A percentile compares a stretch with the other conserved stretches of the same genome.
Conservation (phyloP, 2,329 filamentous ascomycete species). For the Ophiostoma sp. region DNA sequence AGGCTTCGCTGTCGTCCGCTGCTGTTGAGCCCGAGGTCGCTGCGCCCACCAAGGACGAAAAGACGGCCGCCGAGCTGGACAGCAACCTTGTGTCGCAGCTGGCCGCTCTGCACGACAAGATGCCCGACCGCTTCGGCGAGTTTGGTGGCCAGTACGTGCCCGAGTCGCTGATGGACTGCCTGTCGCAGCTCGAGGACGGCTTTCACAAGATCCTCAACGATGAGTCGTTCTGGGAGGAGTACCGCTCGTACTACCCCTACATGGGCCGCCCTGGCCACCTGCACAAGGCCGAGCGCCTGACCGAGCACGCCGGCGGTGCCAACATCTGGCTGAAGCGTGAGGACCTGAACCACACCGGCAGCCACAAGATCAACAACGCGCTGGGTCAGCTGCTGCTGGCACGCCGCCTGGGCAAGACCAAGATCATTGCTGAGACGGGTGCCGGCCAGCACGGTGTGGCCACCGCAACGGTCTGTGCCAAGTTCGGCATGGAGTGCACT, state of each 20-base stretch:
- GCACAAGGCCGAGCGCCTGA: slow-evolving; percentile 82
- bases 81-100: slow-evolving; percentile 72
- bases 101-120: slow-evolving; percentile 71
- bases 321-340: slow-evolving; percentile 98
- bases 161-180: slow-evolving; percentile 94
- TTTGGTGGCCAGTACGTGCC: slow-evolving; percentile 97
- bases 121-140: slow-evolving; percentile 85
- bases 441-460: slow-evolving; percentile 97
- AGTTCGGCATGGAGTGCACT: slow-evolving; percentile 96
- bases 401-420: slow-evolving; percentile 80
- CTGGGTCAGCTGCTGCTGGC: slow-evolving; percentile 88
- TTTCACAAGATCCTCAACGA: slow-evolving; percentile 86
- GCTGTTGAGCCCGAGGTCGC: slow-evolving; percentile 52
- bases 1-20: slow-evolving; percentile 52
- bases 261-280: slow-evolving; percentile 93
- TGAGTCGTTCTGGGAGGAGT: slow-evolving; percentile 94
- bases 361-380: slow-evolving; percentile 99
- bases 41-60: slow-evolving; percentile 50
- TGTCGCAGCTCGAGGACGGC: slow-evolving; percentile 82
- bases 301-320: slow-evolving; percentile 81
- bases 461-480: slow-evolving; percentile 93
- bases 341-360: slow-evolving; percentile 95
- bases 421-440: slow-evolving; percentile 96
- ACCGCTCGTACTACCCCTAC: slow-evolving; percentile 90
- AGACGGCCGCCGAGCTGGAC: slow-evolving; percentile 48